Evolutionary conservation across 495 filamentous ascomycete genomes (phyloP).

Genomic region (Amorphotheca resinae): DNA sequence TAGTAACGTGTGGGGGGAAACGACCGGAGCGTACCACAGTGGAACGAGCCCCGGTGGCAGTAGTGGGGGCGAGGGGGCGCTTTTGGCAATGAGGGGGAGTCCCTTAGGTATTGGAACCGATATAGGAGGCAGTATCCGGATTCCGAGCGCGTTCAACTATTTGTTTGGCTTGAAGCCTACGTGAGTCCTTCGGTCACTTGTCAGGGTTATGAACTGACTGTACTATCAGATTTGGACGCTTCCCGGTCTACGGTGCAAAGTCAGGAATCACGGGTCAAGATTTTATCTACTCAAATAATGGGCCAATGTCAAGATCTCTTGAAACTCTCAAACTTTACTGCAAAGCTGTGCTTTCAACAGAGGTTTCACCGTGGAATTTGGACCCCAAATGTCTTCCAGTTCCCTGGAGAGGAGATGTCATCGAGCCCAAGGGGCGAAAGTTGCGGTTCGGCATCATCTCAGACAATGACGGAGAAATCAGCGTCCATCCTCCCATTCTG

Average conservation of each 20-base stretch:
- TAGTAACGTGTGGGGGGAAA: slow-evolving; percentile 24
- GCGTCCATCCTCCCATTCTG: slow-evolving; percentile 41
- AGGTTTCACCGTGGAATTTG: slow-evolving; percentile 27
- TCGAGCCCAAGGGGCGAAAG: slow-evolving; percentile 19
- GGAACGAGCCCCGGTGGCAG: slow-evolving; percentile 44
- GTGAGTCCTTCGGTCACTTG: slow-evolving; percentile 6
- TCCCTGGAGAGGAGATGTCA: slow-evolving; percentile 28
- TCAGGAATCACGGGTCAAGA: slow-evolving; percentile 21
- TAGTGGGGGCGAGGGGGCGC: slow-evolving; percentile 51
- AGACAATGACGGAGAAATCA: slow-evolving; percentile 41
- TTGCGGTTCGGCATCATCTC: slow-evolving; percentile 38
- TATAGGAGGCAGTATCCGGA: slow-evolving; percentile 57
- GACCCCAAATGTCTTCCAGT: slow-evolving; percentile 32
- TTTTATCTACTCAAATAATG: slow-evolving; percentile 29
- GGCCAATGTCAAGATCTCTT: slow-evolving; percentile 33
- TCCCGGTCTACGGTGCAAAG: slow-evolving; percentile 19
- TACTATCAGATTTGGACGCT: slow-evolving; percentile 17
- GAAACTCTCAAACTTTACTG: slow-evolving; percentile 32
- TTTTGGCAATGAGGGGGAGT: slow-evolving; percentile 42
- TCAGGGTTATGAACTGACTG: not conserved
- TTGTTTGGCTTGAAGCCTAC: slow-evolving; percentile 48
- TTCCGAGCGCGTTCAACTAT: slow-evolving; percentile 53
- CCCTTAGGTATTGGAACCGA: slow-evolving; percentile 52
- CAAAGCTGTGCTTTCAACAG: slow-evolving; percentile 23
- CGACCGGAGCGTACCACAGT: slow-evolving; percentile 38